Conservation (phyloP, 805 yeast species). For the Myxozyma neglecta region DNA sequence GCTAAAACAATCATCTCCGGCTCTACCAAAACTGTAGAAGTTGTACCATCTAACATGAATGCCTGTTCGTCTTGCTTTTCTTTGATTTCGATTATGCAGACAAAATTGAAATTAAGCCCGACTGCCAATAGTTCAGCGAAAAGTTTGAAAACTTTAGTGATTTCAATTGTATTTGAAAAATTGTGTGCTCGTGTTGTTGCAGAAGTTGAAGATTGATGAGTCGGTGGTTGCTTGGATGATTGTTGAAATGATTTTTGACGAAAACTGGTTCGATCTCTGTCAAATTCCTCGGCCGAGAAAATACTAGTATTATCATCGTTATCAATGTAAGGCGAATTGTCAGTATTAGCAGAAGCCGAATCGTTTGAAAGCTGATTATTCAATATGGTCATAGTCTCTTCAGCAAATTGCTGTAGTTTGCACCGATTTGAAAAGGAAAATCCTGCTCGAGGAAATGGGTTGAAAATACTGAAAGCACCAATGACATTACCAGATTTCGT, state of each 20-base stretch:
- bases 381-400: not conserved
- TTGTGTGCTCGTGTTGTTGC: not conserved
- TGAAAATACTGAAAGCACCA: conserved; percentile 25
- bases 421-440: not conserved
- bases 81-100: conserved; percentile 5
- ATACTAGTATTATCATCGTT: not conserved
- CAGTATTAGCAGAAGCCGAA: not conserved
- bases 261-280: not conserved
- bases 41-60: not conserved
- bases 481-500: conserved; percentile 8
- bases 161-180: not conserved
- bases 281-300: conserved; percentile 19
- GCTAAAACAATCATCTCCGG: not conserved
- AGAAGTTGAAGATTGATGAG: not conserved
- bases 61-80: not conserved
- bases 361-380: not conserved
- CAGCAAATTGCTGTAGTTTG: conserved; percentile 15
- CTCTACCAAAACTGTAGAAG: not conserved
- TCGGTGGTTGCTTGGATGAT: not conserved
- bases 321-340: not conserved
- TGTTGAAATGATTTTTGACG: not conserved
- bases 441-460: conserved; percentile 8
- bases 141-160: conserved; percentile 1
- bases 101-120: conserved; percentile 6
- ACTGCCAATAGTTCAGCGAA: conserved; percentile 10